Conservation (phyloP, 2,329 filamentous ascomycete genomes). For the Raffaelea ambrosiae region DNA sequence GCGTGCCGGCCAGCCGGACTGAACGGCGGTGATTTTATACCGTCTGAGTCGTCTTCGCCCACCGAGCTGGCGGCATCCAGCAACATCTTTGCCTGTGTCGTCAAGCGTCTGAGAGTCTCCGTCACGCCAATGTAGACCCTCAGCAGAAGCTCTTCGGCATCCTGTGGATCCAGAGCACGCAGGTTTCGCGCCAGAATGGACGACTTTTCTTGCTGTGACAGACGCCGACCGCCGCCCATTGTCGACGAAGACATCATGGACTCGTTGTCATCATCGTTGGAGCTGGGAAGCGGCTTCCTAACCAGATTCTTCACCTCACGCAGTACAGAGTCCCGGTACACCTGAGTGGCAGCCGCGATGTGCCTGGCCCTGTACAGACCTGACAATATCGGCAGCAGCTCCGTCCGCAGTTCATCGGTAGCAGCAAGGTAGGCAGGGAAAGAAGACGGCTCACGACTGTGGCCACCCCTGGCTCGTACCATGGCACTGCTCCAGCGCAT, state of each 20-base stretch:
- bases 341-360: conserved; percentile 70
- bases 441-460: conserved; percentile 56
- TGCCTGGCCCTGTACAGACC: conserved; percentile 78
- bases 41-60: conserved; percentile 26
- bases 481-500: conserved; percentile 77
- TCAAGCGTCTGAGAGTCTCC: conserved; percentile 75
- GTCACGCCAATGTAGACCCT: conserved; percentile 82
- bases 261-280: conserved; percentile 87
- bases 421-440: conserved; percentile 74
- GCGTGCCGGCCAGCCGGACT: conserved; percentile 36
- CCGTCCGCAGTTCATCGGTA: conserved; percentile 59
- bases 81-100: conserved; percentile 89
- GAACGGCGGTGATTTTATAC: conserved; percentile 35
- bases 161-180: conserved; percentile 70
- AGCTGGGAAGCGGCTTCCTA: conserved; percentile 77
- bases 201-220: conserved; percentile 82
- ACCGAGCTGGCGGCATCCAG: conserved; percentile 83
- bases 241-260: conserved; percentile 84
- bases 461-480: conserved; percentile 59
- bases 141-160: conserved; percentile 74
- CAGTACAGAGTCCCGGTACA: conserved; percentile 75
- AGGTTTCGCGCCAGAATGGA: conserved; percentile 81
- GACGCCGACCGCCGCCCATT: conserved; percentile 52
- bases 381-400: conserved; percentile 61
- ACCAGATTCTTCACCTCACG: conserved; percentile 83